Percentiles rank a stretch among this genome's conserved stretches.
phyloP scores from a whole-genome alignment of 306 rosid genomes.

The Argentina anserina region DNA sequence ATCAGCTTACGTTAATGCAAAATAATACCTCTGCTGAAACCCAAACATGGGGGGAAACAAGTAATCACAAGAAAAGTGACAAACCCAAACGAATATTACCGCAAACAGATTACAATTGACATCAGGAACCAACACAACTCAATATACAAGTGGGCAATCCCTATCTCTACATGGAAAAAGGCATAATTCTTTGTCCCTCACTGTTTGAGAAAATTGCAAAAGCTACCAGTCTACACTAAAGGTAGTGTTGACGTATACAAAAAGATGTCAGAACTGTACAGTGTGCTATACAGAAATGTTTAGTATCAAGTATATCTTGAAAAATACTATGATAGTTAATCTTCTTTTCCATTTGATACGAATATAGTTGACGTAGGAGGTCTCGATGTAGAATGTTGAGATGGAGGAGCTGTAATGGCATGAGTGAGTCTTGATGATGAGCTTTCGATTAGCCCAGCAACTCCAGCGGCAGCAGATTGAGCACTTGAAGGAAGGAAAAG shows the following conservation, averaged over 20 bases:
- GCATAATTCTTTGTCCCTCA: slow-evolving; percentile 18
- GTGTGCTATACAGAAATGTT: slow-evolving; percentile 58
- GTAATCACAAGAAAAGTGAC: neutral
- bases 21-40: neutral
- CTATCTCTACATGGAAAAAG: slow-evolving; percentile 35
- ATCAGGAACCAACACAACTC: slow-evolving; percentile 33
- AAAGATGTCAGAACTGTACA: slow-evolving; percentile 53
- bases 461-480: slow-evolving; percentile 97
- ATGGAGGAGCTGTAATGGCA: slow-evolving; percentile 82
- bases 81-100: neutral
- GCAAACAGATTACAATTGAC: neutral
- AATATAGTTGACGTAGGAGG: slow-evolving; percentile 49
- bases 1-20: neutral
- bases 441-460: slow-evolving; percentile 91
- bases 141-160: slow-evolving; percentile 44
- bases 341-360: slow-evolving; percentile 52
- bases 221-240: slow-evolving; percentile 35
- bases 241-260: neutral
- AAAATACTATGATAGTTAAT: slow-evolving; percentile 34
- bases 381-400: slow-evolving; percentile 50
- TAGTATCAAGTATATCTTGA: slow-evolving; percentile 11
- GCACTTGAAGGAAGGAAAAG: slow-evolving; percentile 99
- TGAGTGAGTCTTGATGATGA: slow-evolving; percentile 83
- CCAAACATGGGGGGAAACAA: too few relatives aligned
- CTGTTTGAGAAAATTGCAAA: slow-evolving; percentile 27